These are phyloP conservation scores for Fusarium sulawesiense DNA, from an alignment of 2,329 filamentous ascomycete genomes.

Conservation along the genomic window DNA sequence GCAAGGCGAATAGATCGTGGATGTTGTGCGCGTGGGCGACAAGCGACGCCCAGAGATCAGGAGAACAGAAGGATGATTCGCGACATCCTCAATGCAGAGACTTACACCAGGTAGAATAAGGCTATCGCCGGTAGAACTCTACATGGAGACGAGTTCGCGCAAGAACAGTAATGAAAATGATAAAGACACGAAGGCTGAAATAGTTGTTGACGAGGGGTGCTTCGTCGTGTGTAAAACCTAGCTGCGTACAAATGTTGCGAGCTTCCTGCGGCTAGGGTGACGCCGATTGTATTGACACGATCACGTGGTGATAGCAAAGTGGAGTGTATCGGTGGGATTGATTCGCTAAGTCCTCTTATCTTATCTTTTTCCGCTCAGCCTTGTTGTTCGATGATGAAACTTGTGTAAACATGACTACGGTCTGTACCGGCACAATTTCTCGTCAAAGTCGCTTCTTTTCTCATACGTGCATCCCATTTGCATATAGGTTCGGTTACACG, in stretches of 20 bases:
- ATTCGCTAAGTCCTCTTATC: constrained; percentile 22
- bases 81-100: constrained; percentile 44
- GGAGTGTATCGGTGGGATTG: not conserved
- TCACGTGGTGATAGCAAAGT: constrained; percentile 51
- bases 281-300: constrained; percentile 50
- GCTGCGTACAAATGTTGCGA: constrained; percentile 52
- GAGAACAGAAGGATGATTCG: constrained; percentile 41
- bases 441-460: not conserved
- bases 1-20: not conserved
- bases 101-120: constrained; percentile 53
- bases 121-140: constrained; percentile 49
- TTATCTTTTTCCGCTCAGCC: constrained; percentile 27
- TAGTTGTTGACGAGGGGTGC: constrained; percentile 30
- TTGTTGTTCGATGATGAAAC: constrained; percentile 31
- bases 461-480: not conserved
- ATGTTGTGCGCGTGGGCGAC: constrained; percentile 10
- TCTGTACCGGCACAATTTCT: not conserved
- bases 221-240: constrained; percentile 42
- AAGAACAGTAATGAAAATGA: constrained; percentile 26
- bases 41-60: constrained; percentile 41
- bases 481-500: not conserved
- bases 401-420: not conserved
- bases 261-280: constrained; percentile 51
- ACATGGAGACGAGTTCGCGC: constrained; percentile 51
- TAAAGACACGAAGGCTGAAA: constrained; percentile 30